Evolutionary conservation across 306 rosid species (phyloP).

Genomic region (Casuarina glauca): DNA sequence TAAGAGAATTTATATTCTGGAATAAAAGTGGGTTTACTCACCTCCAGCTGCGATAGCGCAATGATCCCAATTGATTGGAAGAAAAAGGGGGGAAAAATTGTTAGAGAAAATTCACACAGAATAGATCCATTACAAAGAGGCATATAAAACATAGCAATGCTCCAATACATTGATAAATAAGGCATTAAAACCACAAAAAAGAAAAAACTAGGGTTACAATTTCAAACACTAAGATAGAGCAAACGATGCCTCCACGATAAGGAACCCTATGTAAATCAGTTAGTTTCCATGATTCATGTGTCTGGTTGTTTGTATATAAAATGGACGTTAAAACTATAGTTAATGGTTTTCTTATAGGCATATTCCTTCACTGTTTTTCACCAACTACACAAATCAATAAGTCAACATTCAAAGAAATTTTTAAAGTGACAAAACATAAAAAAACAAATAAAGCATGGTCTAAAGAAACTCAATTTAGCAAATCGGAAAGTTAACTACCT

Average conservation of each 20-base stretch:
- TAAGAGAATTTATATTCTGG: not conserved
- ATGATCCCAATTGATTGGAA: constrained; percentile 33
- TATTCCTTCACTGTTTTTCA: not conserved
- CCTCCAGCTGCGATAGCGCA: constrained; percentile 65
- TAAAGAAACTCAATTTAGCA: not conserved
- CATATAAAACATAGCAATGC: constrained; percentile 2
- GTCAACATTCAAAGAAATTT: not conserved
- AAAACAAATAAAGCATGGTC: not conserved
- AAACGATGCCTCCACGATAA: not conserved
- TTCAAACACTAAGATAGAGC: not conserved
- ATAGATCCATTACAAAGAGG: not conserved
- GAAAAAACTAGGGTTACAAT: not conserved
- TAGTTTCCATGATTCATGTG: not conserved
- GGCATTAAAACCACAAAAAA: not conserved
- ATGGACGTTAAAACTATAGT: not conserved
- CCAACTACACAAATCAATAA: not conserved
- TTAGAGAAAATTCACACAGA: constrained; percentile 26
- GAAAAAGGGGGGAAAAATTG: constrained; percentile 20
- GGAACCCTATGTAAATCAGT: not conserved
- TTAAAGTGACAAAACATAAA: not conserved
- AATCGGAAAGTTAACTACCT: constrained; percentile 43
- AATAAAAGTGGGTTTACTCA: constrained; percentile 35
- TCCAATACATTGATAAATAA: not conserved
- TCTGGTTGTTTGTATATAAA: not conserved
- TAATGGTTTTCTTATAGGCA: not conserved